These are phyloP conservation scores for Thelephora terrestris DNA, from an alignment of 1,284 basidiomycete species.

Conservation along the genomic window DNA sequence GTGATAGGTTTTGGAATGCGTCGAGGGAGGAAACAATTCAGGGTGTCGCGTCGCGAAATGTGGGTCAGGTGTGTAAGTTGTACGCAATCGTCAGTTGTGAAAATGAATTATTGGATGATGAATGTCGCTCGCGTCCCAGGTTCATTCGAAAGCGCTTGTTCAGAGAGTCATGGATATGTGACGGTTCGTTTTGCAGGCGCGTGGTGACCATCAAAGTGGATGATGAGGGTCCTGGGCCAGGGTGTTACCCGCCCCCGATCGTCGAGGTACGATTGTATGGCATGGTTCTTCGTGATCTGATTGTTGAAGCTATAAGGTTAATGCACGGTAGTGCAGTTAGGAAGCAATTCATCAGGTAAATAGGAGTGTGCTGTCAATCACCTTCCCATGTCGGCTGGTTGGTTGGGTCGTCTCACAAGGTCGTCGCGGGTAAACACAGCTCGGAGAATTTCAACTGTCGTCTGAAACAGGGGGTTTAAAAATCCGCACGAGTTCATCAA, in stretches of 20 bases:
- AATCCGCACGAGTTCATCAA: conserved; percentile 4
- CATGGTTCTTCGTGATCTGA: neutral
- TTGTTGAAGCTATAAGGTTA: neutral
- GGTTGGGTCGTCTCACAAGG: conserved; percentile 33
- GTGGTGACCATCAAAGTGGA: conserved; percentile 4
- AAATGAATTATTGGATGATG: too few relatives aligned
- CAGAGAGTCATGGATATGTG: too few relatives aligned
- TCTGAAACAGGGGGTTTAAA: conserved; percentile 12
- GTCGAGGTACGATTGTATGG: conserved; percentile 1
- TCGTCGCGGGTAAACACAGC: conserved; percentile 39
- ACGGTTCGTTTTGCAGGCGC: neutral
- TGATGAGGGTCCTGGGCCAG: conserved; percentile 7
- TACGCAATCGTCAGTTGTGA: too few relatives aligned
- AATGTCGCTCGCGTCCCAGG: too few relatives aligned
- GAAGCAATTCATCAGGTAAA: neutral
- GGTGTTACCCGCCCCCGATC: conserved; percentile 5
- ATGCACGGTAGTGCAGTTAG: neutral
- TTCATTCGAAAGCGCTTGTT: too few relatives aligned
- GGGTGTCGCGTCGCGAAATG: too few relatives aligned
- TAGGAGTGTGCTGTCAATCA: conserved; percentile 5
- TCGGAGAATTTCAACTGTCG: conserved; percentile 33
- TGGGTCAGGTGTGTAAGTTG: neutral
- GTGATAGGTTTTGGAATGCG: too few relatives aligned
- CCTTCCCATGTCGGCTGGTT: conserved; percentile 34
- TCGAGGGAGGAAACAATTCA: too few relatives aligned